Evolutionary conservation across 805 yeast species (phyloP), one percentile per base, ranked within the genome.

Genomic region (Candida nemodendra): DNA sequence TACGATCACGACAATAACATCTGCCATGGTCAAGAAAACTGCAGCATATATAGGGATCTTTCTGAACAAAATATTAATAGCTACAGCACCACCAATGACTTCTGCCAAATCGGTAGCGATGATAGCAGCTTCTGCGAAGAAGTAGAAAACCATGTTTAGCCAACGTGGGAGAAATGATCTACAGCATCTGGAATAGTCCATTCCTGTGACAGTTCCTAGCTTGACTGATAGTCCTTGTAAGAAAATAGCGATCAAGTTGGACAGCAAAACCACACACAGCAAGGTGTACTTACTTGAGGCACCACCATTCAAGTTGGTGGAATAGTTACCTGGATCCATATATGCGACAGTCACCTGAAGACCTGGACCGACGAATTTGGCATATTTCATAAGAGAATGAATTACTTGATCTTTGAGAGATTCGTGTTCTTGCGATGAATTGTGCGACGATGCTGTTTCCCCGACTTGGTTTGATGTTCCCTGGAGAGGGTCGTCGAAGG

Each of bases 31-130:
- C 32, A 72, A 53, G 5, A 50, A 65, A 17, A 71, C 72, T 29
- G 76, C 78, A 1, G 75, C 78, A n/a, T 74, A 70, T 24, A 71
- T 51, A 2, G 78, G 76, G 11, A 71, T 55, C 35, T 59, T 61
- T 7, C 21, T n/a, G 31, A 70, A 35, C 40, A 72, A 58, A 28
- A 72, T 69, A 46, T 72, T 72, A 45, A 72, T 56, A 0, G 78
- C 76, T 39, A 71, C 64, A 11, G 76, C 76, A n/a, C 72, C 62
- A 38, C 78, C 78, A 38, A 72, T 71, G 25, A 72, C 78, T 49
- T 72, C 78, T 8, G 78, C 76, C n/a, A 71, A 59, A 54, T 72
- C 78, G 4, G 78, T 72, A 6, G 78, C 75, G 13, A 72, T 64
- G 29, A 72, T 71, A 36, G 76, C 76, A 47, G 62, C 56, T 48